Evolutionary conservation across 495 filamentous ascomycete species (phyloP).

Genomic region (Clohesyomyces aquaticus): DNA sequence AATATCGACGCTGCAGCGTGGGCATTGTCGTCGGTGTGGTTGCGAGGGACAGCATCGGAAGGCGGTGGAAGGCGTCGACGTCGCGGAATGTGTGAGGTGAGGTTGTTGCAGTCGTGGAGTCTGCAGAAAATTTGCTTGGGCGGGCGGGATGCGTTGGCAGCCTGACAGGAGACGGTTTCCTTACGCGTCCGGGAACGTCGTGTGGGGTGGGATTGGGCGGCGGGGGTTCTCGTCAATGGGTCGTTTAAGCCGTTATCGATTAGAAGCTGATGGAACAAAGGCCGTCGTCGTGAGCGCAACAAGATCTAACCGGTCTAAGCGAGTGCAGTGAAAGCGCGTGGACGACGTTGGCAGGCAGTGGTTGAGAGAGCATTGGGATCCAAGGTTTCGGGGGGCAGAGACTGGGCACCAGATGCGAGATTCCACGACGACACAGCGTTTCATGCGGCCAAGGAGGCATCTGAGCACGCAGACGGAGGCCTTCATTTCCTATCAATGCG

Average conservation of each 20-base stretch:
- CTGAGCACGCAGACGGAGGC: no score
- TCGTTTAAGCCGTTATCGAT: constrained; percentile 19
- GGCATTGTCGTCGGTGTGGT: constrained; percentile 8
- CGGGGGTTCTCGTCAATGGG: constrained; percentile 6
- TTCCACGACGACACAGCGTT: constrained; percentile 11
- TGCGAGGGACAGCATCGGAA: not conserved
- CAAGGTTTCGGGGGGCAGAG: no score
- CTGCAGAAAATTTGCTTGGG: constrained; percentile 16
- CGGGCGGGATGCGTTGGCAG: constrained; percentile 33
- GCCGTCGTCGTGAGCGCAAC: not conserved
- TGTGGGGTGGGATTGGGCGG: constrained; percentile 24
- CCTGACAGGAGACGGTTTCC: constrained; percentile 14
- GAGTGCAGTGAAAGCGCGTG: constrained; percentile 1
- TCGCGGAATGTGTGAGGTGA: not conserved
- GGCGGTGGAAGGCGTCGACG: no score
- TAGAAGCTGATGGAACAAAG: not conserved
- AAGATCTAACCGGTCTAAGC: not conserved
- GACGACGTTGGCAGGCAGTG: no score
- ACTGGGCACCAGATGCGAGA: not conserved
- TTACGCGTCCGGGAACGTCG: constrained; percentile 15
- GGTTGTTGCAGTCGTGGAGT: constrained; percentile 6
- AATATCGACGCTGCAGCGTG: constrained; percentile 36
- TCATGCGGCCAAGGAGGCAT: constrained; percentile 15
- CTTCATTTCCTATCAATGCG: constrained; percentile 3
- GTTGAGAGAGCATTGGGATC: no score